Percentiles rank a stretch among this genome's conserved stretches.
phyloP scores from a whole-genome alignment of 345 rosid genomes.

The Citrus medica region DNA sequence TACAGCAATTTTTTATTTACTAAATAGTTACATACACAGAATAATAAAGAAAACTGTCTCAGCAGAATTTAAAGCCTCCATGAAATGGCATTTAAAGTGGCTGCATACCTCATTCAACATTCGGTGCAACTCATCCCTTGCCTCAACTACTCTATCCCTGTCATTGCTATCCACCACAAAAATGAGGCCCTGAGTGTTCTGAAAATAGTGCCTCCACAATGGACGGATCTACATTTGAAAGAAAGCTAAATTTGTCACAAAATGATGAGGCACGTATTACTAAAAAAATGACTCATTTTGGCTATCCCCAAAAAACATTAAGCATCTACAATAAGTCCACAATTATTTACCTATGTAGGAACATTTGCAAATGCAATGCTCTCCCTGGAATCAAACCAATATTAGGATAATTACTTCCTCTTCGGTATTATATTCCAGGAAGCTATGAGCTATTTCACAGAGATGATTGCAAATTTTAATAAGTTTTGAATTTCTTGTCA shows the following conservation, averaged over 20 bases:
- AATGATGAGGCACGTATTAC: neutral
- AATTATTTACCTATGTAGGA: neutral
- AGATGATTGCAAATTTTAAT: no score
- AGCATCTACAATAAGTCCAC: neutral
- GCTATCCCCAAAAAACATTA: no score
- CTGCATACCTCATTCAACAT: conserved; percentile 70
- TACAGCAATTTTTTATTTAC: neutral
- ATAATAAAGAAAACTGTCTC: neutral
- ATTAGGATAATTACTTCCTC: neutral
- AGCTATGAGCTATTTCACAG: neutral
- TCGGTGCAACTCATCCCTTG: conserved; percentile 76
- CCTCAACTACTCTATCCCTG: conserved; percentile 67
- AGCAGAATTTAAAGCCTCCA: neutral
- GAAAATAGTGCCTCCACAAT: conserved; percentile 70
- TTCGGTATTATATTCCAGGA: neutral
- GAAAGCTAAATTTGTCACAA: neutral
- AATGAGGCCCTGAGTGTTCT: conserved; percentile 83
- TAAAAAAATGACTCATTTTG: neutral
- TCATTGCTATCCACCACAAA: conserved; percentile 88
- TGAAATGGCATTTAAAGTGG: conserved; percentile 2
- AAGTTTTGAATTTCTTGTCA: no score
- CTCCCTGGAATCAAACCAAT: neutral
- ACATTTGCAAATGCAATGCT: neutral
- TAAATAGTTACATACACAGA: neutral
- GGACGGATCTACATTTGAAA: conserved; percentile 52